Percentiles rank a stretch among this genome's conserved stretches.
These are phyloP conservation scores for Penicillium egyptiacum DNA, from an alignment of 495 filamentous ascomycete genomes.

Conservation along the genomic window DNA sequence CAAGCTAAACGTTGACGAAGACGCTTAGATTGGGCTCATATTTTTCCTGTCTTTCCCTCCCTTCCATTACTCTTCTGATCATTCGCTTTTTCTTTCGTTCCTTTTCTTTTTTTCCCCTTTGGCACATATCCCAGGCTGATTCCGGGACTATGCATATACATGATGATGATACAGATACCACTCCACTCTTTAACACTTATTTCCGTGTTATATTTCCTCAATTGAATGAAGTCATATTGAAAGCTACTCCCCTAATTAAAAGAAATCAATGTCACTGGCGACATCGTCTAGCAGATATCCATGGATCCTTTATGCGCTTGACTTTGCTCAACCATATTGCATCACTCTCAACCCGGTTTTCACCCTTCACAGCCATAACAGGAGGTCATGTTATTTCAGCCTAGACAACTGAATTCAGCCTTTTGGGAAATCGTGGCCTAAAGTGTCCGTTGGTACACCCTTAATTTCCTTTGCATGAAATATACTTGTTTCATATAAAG, in stretches of 20 bases:
- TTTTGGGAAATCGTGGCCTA: not conserved
- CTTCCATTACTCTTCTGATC: not conserved
- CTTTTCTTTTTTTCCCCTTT: not conserved
- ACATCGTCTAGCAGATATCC: not conserved
- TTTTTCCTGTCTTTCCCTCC: not conserved
- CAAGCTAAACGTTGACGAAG: constrained; percentile 38
- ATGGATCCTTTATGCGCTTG: too few species aligned
- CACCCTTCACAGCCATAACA: not conserved
- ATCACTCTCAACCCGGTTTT: too few species aligned
- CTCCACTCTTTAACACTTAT: constrained; percentile 27
- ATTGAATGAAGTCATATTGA: not conserved
- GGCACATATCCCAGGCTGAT: constrained; percentile 12
- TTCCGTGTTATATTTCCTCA: constrained; percentile 4
- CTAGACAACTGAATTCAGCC: not conserved
- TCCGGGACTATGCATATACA: constrained; percentile 7
- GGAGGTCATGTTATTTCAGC: not conserved
- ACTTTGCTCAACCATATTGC: too few species aligned
- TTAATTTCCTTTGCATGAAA: not conserved
- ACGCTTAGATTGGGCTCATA: not conserved
- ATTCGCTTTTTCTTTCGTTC: not conserved
- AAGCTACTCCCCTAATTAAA: not conserved
- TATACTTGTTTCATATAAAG: not conserved
- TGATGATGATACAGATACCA: constrained; percentile 29
- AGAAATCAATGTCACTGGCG: not conserved
- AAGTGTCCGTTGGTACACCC: not conserved